Evolutionary conservation across 139 green algal genomes (phyloP).

Genomic region (Chlamydomonas asymmetrica): DNA sequence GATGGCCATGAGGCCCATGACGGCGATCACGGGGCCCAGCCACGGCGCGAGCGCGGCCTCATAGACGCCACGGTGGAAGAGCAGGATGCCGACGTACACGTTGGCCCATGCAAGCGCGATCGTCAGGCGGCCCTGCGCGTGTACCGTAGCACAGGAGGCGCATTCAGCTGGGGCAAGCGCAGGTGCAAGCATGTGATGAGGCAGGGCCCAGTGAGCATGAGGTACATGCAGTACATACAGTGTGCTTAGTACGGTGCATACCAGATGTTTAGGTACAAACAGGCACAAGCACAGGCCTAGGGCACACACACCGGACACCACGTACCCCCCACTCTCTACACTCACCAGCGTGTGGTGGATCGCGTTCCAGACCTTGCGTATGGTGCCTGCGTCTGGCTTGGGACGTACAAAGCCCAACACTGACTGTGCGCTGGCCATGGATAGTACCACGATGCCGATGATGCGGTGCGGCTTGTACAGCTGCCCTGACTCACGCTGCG

Average conservation of each 20-base stretch:
- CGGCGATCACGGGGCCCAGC: slow-evolving; percentile 10
- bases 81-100: slow-evolving; percentile 8
- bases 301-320: no score
- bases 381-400: background rate
- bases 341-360: slow-evolving; percentile 20
- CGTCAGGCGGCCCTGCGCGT: background rate
- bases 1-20: slow-evolving; percentile 17
- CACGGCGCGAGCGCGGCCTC: slow-evolving; percentile 1
- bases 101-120: slow-evolving; percentile 12
- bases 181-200: no score
- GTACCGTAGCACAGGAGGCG: no score
- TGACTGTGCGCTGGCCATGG: slow-evolving; percentile 5
- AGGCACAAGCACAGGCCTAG: no score
- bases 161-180: no score
- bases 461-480: background rate
- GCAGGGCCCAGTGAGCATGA: no score
- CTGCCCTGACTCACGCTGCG: background rate
- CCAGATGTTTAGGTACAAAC: no score
- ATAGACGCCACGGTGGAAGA: background rate
- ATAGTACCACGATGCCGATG: slow-evolving; percentile 18
- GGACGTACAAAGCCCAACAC: background rate
- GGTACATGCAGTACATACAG: no score
- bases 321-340: no score
- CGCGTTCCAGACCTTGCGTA: background rate
- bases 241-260: no score